Evolutionary conservation across 441 rosid genomes (phyloP).

Genomic region (Mallotus japonicus): DNA sequence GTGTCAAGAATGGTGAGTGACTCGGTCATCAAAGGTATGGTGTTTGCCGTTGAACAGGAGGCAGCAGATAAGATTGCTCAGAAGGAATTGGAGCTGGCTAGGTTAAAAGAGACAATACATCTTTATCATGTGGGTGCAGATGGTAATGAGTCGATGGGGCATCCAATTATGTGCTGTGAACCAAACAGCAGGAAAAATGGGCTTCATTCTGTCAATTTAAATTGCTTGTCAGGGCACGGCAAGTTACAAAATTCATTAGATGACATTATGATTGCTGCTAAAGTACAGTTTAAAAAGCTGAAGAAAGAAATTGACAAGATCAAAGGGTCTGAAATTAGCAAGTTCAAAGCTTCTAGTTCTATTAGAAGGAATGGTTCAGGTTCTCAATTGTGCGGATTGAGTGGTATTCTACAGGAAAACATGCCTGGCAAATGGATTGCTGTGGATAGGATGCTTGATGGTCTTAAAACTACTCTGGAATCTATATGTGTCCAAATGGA

Average conservation of each 20-base stretch:
- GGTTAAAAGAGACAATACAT: constrained; percentile 41
- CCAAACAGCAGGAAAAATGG: constrained; percentile 13
- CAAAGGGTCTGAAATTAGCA: neutral
- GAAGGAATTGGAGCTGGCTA: constrained; percentile 65
- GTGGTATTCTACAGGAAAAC: constrained; percentile 40
- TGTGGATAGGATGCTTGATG: constrained; percentile 50
- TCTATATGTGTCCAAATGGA: constrained; percentile 38
- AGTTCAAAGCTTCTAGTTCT: constrained; percentile 16
- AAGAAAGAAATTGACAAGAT: constrained; percentile 36
- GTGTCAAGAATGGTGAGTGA: constrained; percentile 82
- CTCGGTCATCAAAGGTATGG: constrained; percentile 70
- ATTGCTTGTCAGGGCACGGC: constrained; percentile 22
- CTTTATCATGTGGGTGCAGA: constrained; percentile 36
- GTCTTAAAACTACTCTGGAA: constrained; percentile 45
- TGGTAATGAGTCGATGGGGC: constrained; percentile 26
- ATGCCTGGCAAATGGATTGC: constrained; percentile 41
- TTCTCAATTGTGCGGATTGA: constrained; percentile 44
- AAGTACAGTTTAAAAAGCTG: constrained; percentile 57
- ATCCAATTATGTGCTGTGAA: constrained; percentile 17
- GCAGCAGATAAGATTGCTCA: constrained; percentile 61
- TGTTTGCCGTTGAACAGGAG: constrained; percentile 68
- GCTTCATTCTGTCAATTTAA: constrained; percentile 22
- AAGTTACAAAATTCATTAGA: constrained; percentile 36
- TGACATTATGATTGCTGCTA: constrained; percentile 39
- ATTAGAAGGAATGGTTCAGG: constrained; percentile 33